Conservation (phyloP, 108 stramenopile species). For the Pseudonitzschia pungens region DNA sequence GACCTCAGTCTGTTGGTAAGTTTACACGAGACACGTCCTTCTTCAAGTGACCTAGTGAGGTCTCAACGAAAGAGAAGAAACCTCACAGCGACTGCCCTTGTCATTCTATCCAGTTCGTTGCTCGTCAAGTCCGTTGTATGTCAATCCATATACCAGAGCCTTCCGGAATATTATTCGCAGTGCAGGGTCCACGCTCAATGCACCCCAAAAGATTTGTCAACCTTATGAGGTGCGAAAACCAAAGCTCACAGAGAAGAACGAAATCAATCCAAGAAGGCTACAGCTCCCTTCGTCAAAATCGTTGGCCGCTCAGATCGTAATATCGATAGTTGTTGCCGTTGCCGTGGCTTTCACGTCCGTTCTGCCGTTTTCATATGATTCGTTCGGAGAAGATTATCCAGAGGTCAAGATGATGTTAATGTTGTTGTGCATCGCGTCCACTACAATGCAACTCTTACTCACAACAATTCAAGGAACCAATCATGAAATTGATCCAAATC, state of each 20-base stretch:
- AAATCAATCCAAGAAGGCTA: conserved; percentile 22
- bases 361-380: conserved; percentile 11
- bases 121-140: conserved; percentile 37
- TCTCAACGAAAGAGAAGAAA: background rate
- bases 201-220: conserved; percentile 10
- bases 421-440: background rate
- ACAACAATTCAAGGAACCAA: conserved; percentile 29
- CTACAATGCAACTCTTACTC: conserved; percentile 12
- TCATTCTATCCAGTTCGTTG: conserved; percentile 32
- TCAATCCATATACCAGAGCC: conserved; percentile 25
- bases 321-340: conserved; percentile 21
- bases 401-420: conserved; percentile 17
- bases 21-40: background rate
- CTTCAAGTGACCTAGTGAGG: background rate
- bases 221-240: conserved; percentile 9
- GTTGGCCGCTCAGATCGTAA: conserved; percentile 13
- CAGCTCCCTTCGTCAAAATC: conserved; percentile 20
- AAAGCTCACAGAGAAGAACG: background rate
- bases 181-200: background rate
- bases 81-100: background rate
- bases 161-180: conserved; percentile 9
- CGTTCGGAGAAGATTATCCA: background rate
- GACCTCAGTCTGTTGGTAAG: conserved; percentile 42
- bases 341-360: conserved; percentile 18
- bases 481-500: conserved; percentile 37